Percentiles rank a stretch among this genome's conserved stretches.
These are phyloP conservation scores for Corylus avellana DNA, from an alignment of 306 rosid species.

Conservation along the genomic window DNA sequence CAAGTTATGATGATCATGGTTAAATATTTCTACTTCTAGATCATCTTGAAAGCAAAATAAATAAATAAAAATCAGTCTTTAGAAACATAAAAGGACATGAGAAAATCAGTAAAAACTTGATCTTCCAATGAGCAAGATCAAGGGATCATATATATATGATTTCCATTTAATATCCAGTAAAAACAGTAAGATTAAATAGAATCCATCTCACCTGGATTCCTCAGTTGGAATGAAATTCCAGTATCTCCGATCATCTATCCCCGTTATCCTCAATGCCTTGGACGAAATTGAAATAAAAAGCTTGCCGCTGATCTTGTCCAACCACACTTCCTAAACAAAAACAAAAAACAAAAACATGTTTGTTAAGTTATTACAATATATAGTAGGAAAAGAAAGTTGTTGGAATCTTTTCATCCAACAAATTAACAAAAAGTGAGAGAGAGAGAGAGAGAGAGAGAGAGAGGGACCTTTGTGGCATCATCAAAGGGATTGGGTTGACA, in stretches of 20 bases:
- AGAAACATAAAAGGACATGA: neutral
- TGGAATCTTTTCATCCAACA: too few species aligned
- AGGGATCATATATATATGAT: neutral
- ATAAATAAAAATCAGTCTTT: neutral
- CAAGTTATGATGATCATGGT: neutral
- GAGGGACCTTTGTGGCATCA: slow-evolving; percentile 52
- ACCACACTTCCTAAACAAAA: slow-evolving; percentile 57
- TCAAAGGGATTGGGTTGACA: slow-evolving; percentile 62
- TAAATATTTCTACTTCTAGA: neutral
- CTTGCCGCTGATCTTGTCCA: slow-evolving; percentile 63
- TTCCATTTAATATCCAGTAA: neutral
- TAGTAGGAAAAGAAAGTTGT: too few species aligned
- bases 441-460: neutral
- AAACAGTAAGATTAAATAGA: neutral
- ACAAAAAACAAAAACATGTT: neutral
- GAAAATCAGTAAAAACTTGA: neutral
- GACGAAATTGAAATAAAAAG: slow-evolving; percentile 65
- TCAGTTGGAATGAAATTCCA: slow-evolving; percentile 72
- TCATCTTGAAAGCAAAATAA: neutral
- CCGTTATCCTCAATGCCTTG: slow-evolving; percentile 71
- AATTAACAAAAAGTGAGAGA: neutral
- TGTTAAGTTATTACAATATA: neutral
- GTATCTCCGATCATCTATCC: slow-evolving; percentile 90
- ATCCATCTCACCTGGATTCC: slow-evolving; percentile 69
- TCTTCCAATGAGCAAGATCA: neutral